Conservation (phyloP, 2,329 filamentous ascomycete genomes). For the Apiospora saccharicola region DNA sequence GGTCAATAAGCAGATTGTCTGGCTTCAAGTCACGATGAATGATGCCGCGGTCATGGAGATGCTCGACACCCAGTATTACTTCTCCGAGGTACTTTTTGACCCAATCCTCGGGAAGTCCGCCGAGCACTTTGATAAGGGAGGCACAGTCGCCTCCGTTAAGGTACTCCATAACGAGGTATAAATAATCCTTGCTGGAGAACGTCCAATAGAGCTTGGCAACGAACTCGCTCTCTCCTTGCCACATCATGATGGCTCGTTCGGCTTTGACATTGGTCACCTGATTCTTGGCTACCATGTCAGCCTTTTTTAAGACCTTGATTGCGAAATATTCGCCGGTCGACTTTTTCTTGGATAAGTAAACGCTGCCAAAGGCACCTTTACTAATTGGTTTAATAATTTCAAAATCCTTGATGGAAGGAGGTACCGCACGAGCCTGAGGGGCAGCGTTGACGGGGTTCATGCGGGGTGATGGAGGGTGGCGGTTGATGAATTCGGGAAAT, state of each 20-base stretch:
- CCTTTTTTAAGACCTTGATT: constrained; percentile 98
- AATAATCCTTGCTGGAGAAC: constrained; percentile 98
- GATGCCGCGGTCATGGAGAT: constrained; percentile 92
- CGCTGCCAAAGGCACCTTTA: constrained; percentile 97
- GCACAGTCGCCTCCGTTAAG: constrained; percentile 97
- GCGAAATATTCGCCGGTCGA: constrained; percentile 98
- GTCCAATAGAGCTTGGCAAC: constrained; percentile 99
- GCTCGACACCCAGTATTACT: constrained; percentile 95
- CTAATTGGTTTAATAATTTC: constrained; percentile 99
- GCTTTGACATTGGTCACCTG: constrained; percentile 99
- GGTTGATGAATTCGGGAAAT: constrained; percentile 72
- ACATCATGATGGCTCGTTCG: constrained; percentile 99
- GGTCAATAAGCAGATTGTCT: constrained; percentile 95
- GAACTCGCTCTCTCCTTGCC: constrained; percentile 98
- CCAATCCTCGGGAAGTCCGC: constrained; percentile 95
- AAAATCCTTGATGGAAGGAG: constrained; percentile 98
- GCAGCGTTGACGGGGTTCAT: constrained; percentile 78
- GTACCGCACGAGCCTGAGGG: constrained; percentile 85
- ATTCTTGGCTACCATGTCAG: constrained; percentile 99
- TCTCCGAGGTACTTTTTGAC: constrained; percentile 97
- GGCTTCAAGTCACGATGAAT: constrained; percentile 97
- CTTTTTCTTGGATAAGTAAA: constrained; percentile 98
- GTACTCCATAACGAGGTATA: constrained; percentile 99
- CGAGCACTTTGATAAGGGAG: constrained; percentile 92
- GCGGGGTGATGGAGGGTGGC: constrained; percentile 82